phyloP scores from a whole-genome alignment of 805 yeast genomes.

The Candida gorgasii region DNA sequence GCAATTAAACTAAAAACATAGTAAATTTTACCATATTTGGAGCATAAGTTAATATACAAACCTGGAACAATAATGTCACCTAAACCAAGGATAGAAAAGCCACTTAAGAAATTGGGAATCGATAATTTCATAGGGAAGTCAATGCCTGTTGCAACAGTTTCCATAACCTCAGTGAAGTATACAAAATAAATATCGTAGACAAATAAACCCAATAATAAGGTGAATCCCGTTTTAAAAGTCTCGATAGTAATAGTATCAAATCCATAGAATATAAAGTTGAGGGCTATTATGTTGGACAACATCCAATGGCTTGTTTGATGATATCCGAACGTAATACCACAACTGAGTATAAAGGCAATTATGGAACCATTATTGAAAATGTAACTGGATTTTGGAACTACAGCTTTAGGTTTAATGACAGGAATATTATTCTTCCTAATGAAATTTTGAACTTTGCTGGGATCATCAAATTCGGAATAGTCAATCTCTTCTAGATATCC shows the following conservation, averaged over 20 bases:
- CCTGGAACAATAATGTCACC: constrained; percentile 72
- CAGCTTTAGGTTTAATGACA: constrained; percentile 22
- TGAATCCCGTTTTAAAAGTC: constrained; percentile 46
- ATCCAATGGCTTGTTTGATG: constrained; percentile 17
- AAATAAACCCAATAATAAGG: constrained; percentile 51
- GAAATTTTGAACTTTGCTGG: constrained; percentile 1
- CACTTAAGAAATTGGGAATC: constrained; percentile 33
- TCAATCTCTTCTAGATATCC: constrained; percentile 8
- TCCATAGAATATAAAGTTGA: constrained; percentile 45
- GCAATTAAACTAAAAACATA: constrained; percentile 47
- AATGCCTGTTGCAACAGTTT: constrained; percentile 55
- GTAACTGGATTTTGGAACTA: constrained; percentile 22
- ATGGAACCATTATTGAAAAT: constrained; percentile 24
- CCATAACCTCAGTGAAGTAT: constrained; percentile 62
- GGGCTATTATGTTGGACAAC: constrained; percentile 41
- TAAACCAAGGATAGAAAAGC: constrained; percentile 51
- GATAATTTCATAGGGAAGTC: constrained; percentile 55
- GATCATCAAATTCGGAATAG: constrained; percentile 3
- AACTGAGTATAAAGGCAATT: constrained; percentile 18
- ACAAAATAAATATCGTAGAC: constrained; percentile 69
- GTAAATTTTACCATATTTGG: constrained; percentile 51
- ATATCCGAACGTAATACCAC: constrained; percentile 8
- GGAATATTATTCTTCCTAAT: constrained; percentile 13
- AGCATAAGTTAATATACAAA: constrained; percentile 49
- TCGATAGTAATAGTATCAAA: constrained; percentile 39